Conservation (phyloP, 768 basidiomycete species). For the Podaxis pistillaris region DNA sequence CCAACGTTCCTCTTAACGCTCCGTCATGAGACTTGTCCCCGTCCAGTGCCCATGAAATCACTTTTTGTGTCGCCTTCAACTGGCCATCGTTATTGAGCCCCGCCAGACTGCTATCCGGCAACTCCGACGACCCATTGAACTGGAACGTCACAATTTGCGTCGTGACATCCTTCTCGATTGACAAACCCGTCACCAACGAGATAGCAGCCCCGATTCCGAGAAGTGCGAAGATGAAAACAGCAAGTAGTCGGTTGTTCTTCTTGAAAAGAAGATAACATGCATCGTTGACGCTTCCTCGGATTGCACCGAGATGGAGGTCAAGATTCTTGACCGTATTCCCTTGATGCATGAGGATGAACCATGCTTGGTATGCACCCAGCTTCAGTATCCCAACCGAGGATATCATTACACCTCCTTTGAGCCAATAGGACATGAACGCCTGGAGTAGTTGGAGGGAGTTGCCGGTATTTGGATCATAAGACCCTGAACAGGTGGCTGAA, state of each 20-base stretch:
- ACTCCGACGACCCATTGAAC: slow-evolving; percentile 5
- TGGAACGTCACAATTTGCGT: slow-evolving; percentile 3
- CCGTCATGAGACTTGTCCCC: slow-evolving; percentile 13
- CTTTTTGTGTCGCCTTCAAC: slow-evolving; percentile 15
- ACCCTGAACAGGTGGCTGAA: slow-evolving; percentile 9
- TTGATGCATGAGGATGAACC: slow-evolving; percentile 18
- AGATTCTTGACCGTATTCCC: slow-evolving; percentile 20
- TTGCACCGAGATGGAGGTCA: slow-evolving; percentile 18
- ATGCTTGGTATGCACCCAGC: slow-evolving; percentile 19
- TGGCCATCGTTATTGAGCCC: slow-evolving; percentile 15
- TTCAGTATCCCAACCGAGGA: slow-evolving; percentile 14
- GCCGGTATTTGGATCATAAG: slow-evolving; percentile 15
- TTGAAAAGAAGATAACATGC: slow-evolving; percentile 10
- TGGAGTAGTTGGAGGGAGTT: slow-evolving; percentile 17
- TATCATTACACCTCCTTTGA: slow-evolving; percentile 16
- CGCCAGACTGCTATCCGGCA: slow-evolving; percentile 12
- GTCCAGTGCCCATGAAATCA: slow-evolving; percentile 16
- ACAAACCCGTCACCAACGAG: slow-evolving; percentile 15
- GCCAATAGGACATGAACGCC: slow-evolving; percentile 19
- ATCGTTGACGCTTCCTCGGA: slow-evolving; percentile 17
- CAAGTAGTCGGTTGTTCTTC: slow-evolving; percentile 15
- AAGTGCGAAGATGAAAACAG: slow-evolving; percentile 14
- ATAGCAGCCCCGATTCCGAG: slow-evolving; percentile 12
- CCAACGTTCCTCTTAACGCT: slow-evolving; percentile 15
- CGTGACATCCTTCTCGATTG: slow-evolving; percentile 11